phyloP scores from a whole-genome alignment of 139 green algal genomes.

The Diplosphaera chodatii region DNA sequence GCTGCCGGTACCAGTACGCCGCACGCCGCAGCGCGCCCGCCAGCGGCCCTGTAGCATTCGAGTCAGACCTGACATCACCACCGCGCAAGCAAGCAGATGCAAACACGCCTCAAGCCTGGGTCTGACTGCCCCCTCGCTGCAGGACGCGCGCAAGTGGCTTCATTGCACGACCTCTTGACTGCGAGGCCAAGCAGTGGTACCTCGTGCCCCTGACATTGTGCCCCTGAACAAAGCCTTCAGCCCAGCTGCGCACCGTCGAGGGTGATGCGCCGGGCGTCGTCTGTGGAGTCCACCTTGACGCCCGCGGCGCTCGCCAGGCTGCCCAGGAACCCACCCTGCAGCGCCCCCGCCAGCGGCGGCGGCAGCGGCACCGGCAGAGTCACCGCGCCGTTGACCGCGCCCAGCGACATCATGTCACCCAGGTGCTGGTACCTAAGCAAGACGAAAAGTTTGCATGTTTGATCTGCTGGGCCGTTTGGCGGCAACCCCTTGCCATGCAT shows the following conservation, averaged over 20 bases:
- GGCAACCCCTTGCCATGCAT: no score
- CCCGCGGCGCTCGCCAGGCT: conserved; percentile 45
- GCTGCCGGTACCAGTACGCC: conserved; percentile 91
- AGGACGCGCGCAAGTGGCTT: no score
- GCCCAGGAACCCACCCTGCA: conserved; percentile 47
- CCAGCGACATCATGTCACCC: conserved; percentile 93
- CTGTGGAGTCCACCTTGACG: conserved; percentile 23
- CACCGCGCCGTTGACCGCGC: conserved; percentile 61
- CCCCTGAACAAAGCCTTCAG: no score
- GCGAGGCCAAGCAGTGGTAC: no score
- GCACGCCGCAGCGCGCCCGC: conserved; percentile 61
- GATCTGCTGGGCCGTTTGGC: no score
- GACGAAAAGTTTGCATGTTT: no score
- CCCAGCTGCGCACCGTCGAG: conserved; percentile 7
- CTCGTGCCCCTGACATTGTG: no score
- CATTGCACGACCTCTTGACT: no score
- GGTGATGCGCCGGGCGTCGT: conserved; percentile 5
- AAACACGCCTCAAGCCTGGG: no score
- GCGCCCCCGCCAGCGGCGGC: conserved; percentile 29
- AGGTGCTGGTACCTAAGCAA: conserved; percentile 98
- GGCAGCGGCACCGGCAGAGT: conserved; percentile 65
- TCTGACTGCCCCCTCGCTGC: no score
- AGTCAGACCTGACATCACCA: no score
- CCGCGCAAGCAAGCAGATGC: no score
- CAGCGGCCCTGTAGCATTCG: conserved; percentile 50